Evolutionary conservation across 768 basidiomycete species (phyloP), one percentile per base, ranked within the genome.

Genomic region (Austroboletus eburneus): DNA sequence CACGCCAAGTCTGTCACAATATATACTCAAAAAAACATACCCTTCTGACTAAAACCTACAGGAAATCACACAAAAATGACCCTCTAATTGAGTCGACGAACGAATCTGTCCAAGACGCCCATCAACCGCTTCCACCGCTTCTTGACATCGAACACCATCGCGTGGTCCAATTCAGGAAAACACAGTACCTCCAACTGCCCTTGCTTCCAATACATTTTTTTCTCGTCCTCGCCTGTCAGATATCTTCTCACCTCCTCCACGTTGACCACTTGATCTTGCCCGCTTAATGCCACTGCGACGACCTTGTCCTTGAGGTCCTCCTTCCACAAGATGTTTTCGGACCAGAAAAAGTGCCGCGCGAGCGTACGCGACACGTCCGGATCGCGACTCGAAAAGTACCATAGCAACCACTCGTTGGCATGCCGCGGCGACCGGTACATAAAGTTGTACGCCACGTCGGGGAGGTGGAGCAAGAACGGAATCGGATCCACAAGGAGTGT

Each of bases 301-400:
- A 37, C 42, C 44, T 50, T 52, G 5, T 55, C 63, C 8, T 24
- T 42, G 2, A 86, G 51, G 44, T 85, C 83, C 43, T 79, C 80
- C 52, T 68, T 73, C 75, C 80, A 85, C 22, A 84, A 50, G 13
- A 79, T 67, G 29, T 75, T 79, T 58, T 85, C 78, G 24, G 70
- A 58, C 84, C 84, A 85, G 56, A 83, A 85, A 57, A 86, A 84
- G 43, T 79, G 72, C 2, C 84, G 69, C 13, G 72, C 68, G 14
- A 86, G 70, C 33, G 78, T 72, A 3, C 78, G 72, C 40, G 82
- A 74, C 38, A 83, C 72, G 54, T 85, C 83, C 9, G 80, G 66
- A 51, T 86, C 84, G 10, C 77, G 74, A 45, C 76, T 77, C 18
- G 81, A 72, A 53, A 85, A 84, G 55, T 80, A 86, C 79, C 81